Evolutionary conservation across 2,329 filamentous ascomycete genomes (phyloP), one percentile per base, ranked within the genome.

Genomic region (Aspergillus brunneoviolaceus): DNA sequence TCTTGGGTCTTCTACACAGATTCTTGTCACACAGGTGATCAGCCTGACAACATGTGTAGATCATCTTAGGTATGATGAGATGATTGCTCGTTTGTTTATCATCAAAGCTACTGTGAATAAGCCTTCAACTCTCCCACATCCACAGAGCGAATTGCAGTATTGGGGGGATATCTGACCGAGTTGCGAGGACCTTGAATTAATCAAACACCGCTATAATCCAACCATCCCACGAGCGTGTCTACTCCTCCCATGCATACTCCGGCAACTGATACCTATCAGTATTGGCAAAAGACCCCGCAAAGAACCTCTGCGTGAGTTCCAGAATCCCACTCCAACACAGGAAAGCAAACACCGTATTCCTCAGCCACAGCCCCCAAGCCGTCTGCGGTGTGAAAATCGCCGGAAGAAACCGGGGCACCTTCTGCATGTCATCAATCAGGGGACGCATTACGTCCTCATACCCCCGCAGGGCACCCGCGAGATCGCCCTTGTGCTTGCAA

Each of bases 381-480:
- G 42, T 56, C 42, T 56, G 42, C n/a, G 53, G 53, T 21, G 53
- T 35, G 2, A 56, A 16, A 7, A 56, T 33, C 5, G 14, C 14
- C 5, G 39, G 45, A 16, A 49, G 21, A 12, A 56, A 16, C 5
- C 23, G 53, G n/a, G 53, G 53, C 4, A 23, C 49, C 23, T 33
- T 31, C 29, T 56, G 53, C 23, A 56, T 19, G 11, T 56, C 53
- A 12, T 49, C 16, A 16, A 56, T 39, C 4, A 49, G 11, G 6
- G 53, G 53, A 3, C 42, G 42, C 53, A 56, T 56, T 10, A 11
- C 25, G 1, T 56, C 53, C 6, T 56, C 45, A 31, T 56, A 56
- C 3, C 19, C 25, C 4, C 16, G 16, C 1, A 49, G 53, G 11
- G 25, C 53, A 3, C 23, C 42, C 5, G 42, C 9, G 5, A 49